Evolutionary conservation across 257 asterid species (phyloP).

Genomic region (Capsicum chinense): DNA sequence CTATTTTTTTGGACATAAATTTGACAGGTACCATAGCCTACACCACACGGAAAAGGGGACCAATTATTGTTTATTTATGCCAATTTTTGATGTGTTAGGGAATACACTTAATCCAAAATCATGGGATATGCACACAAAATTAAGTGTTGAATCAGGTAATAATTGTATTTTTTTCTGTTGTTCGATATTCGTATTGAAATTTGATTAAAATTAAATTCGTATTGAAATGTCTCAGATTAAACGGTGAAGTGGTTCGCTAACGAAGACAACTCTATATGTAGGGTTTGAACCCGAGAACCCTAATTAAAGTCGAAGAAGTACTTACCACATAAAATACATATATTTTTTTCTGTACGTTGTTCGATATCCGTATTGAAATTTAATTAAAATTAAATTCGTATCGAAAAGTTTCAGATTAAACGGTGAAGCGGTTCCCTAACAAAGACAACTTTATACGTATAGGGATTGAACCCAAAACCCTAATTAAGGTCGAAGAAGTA

Average conservation of each 20-base stretch:
- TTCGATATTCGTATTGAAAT: background rate
- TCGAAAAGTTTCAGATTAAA: background rate
- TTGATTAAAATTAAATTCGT: background rate
- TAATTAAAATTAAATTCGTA: too few species aligned
- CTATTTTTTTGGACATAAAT: background rate
- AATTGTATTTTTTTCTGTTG: too few species aligned
- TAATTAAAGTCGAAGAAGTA: too few species aligned
- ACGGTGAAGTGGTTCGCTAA: too few species aligned
- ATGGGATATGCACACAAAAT: constrained; percentile 68
- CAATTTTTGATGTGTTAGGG: constrained; percentile 74
- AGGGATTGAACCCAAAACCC: background rate
- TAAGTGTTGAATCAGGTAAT: constrained; percentile 60
- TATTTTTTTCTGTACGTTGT: too few species aligned
- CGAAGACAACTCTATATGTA: too few species aligned
- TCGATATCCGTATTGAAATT: too few species aligned
- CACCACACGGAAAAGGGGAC: constrained; percentile 69
- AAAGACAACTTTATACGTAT: background rate
- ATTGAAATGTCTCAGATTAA: too few species aligned
- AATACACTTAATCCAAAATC: constrained; percentile 69
- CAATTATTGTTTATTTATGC: constrained; percentile 92
- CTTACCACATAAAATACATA: too few species aligned
- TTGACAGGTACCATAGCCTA: constrained; percentile 75
- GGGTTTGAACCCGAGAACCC: too few species aligned
- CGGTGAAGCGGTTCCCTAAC: background rate
- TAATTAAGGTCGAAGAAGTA: background rate